Percentiles rank a stretch among this genome's conserved stretches.
phyloP scores from a whole-genome alignment of 176 grass and related monocot genomes.

The Phragmites australis region DNA sequence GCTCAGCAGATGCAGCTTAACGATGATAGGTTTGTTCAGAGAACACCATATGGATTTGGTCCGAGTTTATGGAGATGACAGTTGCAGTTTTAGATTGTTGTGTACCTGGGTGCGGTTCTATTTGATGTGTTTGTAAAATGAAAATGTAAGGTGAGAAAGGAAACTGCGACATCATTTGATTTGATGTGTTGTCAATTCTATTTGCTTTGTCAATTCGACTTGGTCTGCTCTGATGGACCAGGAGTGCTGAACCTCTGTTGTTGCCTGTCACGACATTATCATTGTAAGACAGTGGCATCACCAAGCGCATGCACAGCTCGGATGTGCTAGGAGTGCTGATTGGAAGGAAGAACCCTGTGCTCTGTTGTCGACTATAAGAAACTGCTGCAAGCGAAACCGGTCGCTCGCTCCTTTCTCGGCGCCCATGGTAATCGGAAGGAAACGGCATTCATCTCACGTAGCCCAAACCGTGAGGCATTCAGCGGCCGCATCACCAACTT shows the following conservation, averaged over 20 bases:
- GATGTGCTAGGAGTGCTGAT: too few species aligned
- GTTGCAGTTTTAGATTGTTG: background rate
- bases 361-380: too few species aligned
- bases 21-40: slow-evolving; percentile 15
- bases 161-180: background rate
- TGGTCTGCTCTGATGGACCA: too few species aligned
- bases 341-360: too few species aligned
- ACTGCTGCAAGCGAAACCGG: background rate
- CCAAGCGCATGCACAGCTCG: too few species aligned
- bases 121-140: slow-evolving; percentile 1
- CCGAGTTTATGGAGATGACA: slow-evolving; percentile 37
- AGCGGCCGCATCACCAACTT: background rate
- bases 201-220: too few species aligned
- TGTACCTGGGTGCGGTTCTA: background rate
- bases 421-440: slow-evolving; percentile 25
- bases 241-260: too few species aligned
- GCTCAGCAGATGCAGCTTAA: slow-evolving; percentile 9
- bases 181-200: background rate
- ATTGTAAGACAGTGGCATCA: too few species aligned
- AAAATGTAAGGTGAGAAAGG: background rate
- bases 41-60: slow-evolving; percentile 19
- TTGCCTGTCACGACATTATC: too few species aligned
- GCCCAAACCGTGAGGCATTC: slow-evolving; percentile 16
- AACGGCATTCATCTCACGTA: background rate
- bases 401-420: background rate